phyloP scores from a whole-genome alignment of 1,139 yeast genomes.

The Zygosaccharomyces pseudobailii region DNA sequence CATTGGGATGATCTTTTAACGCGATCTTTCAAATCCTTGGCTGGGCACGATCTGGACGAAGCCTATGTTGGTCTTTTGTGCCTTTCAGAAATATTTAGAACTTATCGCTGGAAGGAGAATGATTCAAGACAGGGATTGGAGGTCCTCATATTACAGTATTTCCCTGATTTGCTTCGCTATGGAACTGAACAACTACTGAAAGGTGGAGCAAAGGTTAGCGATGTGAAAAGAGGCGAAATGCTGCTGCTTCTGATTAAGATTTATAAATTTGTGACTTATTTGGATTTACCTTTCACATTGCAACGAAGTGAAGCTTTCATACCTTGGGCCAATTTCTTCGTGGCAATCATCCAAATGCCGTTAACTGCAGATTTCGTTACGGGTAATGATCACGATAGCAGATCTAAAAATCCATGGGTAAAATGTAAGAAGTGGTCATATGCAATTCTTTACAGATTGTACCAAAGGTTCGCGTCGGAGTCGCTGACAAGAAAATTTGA shows the following conservation, averaged over 20 bases:
- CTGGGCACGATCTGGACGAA: constrained; percentile 47
- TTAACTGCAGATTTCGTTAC: constrained; percentile 48
- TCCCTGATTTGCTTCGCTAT: constrained; percentile 63
- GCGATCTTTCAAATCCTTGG: constrained; percentile 54
- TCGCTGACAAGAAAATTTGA: constrained; percentile 47
- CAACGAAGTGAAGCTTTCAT: constrained; percentile 56
- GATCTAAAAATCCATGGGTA: constrained; percentile 52
- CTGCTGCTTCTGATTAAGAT: constrained; percentile 69
- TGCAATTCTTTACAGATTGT: constrained; percentile 72
- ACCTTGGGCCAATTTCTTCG: constrained; percentile 77
- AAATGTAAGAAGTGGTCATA: constrained; percentile 91
- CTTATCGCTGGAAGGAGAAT: constrained; percentile 73
- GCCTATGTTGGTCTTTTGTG: constrained; percentile 76
- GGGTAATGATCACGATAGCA: constrained; percentile 43
- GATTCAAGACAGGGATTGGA: constrained; percentile 55
- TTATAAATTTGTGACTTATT: constrained; percentile 77
- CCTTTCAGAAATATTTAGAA: constrained; percentile 67
- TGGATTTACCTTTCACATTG: constrained; percentile 67
- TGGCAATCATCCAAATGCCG: constrained; percentile 57
- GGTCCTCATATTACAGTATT: constrained; percentile 55
- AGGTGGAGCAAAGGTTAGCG: constrained; percentile 37
- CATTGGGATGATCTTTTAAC: constrained; percentile 68
- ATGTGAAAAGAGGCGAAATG: constrained; percentile 61
- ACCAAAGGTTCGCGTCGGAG: constrained; percentile 62
- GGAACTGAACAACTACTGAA: constrained; percentile 50